Conservation (phyloP, 257 asterid genomes). For the Mitragyna speciosa region DNA sequence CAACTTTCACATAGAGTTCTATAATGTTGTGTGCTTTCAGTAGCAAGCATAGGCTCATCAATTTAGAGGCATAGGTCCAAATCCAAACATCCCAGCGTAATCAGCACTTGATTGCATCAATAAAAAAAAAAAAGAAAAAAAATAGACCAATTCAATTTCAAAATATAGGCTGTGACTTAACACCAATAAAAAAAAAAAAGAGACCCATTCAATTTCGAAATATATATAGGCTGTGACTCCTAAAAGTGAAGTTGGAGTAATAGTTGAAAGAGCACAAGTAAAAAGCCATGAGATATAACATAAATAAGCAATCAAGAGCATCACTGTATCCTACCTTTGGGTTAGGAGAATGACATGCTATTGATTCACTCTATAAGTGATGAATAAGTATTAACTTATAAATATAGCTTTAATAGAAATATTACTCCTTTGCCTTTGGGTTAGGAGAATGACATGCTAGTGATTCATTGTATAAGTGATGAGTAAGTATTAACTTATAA, state of each 20-base stretch:
- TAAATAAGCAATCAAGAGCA: background rate
- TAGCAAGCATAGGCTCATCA: no score
- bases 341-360: background rate
- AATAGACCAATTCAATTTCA: background rate
- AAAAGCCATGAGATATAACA: background rate
- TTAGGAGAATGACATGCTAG: no score
- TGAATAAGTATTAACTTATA: background rate
- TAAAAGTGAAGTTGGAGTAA: background rate
- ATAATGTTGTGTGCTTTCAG: no score
- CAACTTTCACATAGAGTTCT: no score
- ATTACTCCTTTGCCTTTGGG: no score
- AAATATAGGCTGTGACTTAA: background rate
- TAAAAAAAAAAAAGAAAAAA: background rate
- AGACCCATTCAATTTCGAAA: background rate
- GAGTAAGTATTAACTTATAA: no score
- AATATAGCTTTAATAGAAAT: no score
- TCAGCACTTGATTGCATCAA: background rate
- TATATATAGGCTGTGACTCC: background rate
- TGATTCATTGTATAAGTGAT: no score
- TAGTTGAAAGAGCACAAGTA: background rate
- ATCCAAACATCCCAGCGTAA: background rate
- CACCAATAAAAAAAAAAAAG: background rate
- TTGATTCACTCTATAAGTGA: background rate
- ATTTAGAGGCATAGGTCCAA: background rate
- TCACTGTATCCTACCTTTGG: background rate